phyloP scores from a whole-genome alignment of 805 yeast genomes.

The Ogataea degrootiae region DNA sequence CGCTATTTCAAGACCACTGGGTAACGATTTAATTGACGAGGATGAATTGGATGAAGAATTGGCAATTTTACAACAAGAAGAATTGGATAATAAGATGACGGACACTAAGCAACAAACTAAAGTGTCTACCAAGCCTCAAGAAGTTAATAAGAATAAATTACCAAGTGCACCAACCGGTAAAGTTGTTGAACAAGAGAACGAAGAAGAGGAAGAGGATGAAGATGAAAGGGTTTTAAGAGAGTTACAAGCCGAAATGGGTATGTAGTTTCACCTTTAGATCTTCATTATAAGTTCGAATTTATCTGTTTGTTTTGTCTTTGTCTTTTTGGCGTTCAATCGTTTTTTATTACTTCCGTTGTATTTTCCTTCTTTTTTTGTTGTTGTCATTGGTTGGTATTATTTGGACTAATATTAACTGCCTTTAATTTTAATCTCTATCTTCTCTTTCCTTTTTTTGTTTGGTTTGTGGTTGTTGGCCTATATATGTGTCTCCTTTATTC shows the following conservation, averaged over 20 bases:
- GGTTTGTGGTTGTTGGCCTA: background rate
- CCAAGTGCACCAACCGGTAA: constrained; percentile 45
- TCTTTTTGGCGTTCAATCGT: background rate
- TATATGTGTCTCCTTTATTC: too few species aligned
- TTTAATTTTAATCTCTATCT: background rate
- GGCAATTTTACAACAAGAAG: constrained; percentile 81
- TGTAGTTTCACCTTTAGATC: constrained; percentile 29
- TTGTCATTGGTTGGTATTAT: background rate
- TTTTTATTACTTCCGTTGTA: background rate
- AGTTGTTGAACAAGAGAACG: constrained; percentile 29
- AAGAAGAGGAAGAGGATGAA: constrained; percentile 60
- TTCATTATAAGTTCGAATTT: background rate
- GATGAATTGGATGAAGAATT: constrained; percentile 94
- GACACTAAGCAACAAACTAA: constrained; percentile 33
- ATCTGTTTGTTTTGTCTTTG: background rate
- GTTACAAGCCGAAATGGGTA: constrained; percentile 83
- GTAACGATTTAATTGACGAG: constrained; percentile 73
- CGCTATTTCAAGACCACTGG: constrained; percentile 92
- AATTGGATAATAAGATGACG: constrained; percentile 53
- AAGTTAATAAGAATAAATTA: constrained; percentile 27
- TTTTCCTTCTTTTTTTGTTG: background rate
- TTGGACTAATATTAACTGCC: background rate
- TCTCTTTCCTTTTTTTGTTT: background rate
- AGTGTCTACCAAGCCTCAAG: constrained; percentile 21
- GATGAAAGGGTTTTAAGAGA: constrained; percentile 79